Percentiles rank a stretch among this genome's conserved stretches.
Conservation (phyloP, 225 moss, liverwort and hornwort species). For the Takakia lepidozioides region DNA sequence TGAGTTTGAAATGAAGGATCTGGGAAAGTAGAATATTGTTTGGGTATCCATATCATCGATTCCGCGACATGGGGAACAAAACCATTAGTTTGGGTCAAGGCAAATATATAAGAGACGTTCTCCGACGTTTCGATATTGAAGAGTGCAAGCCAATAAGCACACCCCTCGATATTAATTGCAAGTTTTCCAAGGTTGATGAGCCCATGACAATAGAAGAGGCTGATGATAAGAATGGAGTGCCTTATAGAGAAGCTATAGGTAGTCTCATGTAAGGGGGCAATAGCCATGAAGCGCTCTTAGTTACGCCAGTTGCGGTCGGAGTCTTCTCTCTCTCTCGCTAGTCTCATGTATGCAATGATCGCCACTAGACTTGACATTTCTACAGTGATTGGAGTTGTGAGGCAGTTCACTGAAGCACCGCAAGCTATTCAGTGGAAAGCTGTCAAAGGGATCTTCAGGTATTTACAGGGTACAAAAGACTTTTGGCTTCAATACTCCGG, state of each 20-base stretch:
- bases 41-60: neutral
- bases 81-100: constrained; percentile 4
- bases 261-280: too few species aligned
- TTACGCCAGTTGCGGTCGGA: too few species aligned
- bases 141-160: neutral
- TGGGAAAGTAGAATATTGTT: neutral
- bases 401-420: neutral
- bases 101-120: neutral
- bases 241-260: neutral
- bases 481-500: constrained; percentile 2
- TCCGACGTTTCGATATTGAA: neutral
- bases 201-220: neutral
- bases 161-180: neutral
- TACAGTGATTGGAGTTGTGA: neutral
- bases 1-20: neutral
- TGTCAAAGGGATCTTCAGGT: constrained; percentile 1
- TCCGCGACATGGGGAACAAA: neutral
- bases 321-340: too few species aligned
- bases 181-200: neutral
- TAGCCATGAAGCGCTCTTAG: too few species aligned
- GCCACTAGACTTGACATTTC: constrained; percentile 5
- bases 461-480: constrained; percentile 3
- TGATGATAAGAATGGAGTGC: neutral
- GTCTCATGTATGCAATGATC: constrained; percentile 1
- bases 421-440: neutral